Percentiles rank a stretch among this genome's conserved stretches.
Evolutionary conservation across 2,329 filamentous ascomycete genomes (phyloP).

Genomic region (Aspergillus neoniger): DNA sequence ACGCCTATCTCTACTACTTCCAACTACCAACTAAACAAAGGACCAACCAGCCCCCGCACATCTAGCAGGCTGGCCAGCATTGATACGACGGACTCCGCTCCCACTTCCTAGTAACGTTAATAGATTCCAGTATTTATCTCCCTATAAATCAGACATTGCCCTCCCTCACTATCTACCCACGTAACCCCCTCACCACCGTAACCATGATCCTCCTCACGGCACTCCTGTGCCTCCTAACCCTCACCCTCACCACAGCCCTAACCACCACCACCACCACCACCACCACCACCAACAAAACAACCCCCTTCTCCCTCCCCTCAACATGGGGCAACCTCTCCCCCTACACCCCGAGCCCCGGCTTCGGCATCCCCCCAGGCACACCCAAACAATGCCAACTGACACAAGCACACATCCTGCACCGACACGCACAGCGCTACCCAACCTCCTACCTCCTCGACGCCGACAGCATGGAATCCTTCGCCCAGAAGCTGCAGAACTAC

Average conservation of each 20-base stretch:
- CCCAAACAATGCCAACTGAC: constrained; percentile 59
- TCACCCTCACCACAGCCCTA: constrained; percentile 20
- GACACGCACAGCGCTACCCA: constrained; percentile 58
- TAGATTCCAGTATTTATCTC: not conserved
- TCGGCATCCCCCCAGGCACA: constrained; percentile 43
- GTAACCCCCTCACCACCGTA: not conserved
- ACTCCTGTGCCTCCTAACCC: not conserved
- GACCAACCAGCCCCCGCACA: not conserved
- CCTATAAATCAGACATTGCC: no score
- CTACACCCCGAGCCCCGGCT: constrained; percentile 29
- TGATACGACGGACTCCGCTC: constrained; percentile 1
- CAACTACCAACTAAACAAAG: not conserved
- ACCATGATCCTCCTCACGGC: not conserved
- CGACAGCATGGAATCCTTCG: constrained; percentile 52
- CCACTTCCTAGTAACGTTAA: not conserved
- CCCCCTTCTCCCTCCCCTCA: constrained; percentile 33
- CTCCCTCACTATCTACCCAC: not conserved
- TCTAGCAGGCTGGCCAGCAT: not conserved
- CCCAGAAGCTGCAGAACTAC: constrained; percentile 51
- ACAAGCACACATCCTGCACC: constrained; percentile 56
- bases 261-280: constrained; percentile 24
- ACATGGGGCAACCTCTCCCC: constrained; percentile 37
- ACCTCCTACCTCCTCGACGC: constrained; percentile 52
- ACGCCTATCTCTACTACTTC: not conserved
- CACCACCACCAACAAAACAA: constrained; percentile 27